phyloP scores from a whole-genome alignment of 441 rosid species.

The Manihot esculenta region DNA sequence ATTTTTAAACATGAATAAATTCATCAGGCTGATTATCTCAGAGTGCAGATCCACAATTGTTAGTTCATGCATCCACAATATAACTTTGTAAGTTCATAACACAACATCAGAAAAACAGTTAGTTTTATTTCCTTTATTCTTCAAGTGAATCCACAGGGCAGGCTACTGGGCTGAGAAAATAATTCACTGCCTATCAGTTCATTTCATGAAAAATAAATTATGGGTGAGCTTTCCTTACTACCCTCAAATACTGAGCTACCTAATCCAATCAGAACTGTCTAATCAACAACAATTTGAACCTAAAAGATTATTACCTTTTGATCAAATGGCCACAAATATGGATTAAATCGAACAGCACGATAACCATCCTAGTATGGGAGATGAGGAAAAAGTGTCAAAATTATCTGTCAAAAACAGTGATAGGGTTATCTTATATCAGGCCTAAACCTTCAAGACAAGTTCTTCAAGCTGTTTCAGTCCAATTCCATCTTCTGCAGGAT shows the following conservation, averaged over 20 bases:
- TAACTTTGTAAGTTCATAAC: neutral
- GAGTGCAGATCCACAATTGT: neutral
- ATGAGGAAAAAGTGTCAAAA: conserved; percentile 17
- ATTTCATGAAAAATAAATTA: neutral
- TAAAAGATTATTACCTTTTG: conserved; percentile 54
- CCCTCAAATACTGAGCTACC: neutral
- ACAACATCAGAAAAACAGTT: neutral
- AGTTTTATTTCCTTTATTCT: neutral
- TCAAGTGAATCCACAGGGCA: neutral
- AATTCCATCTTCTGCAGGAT: conserved; percentile 81
- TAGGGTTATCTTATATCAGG: conserved; percentile 11
- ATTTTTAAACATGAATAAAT: too few relatives aligned
- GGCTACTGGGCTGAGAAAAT: neutral
- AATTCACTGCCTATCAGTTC: conserved; percentile 2
- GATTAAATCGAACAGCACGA: conserved; percentile 87
- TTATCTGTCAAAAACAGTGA: conserved; percentile 13
- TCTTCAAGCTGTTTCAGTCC: conserved; percentile 25
- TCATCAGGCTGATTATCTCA: neutral
- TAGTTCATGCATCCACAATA: neutral
- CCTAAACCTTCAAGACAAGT: conserved; percentile 69
- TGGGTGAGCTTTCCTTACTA: neutral
- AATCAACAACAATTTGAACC: neutral
- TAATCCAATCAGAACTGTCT: neutral
- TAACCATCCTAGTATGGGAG: conserved; percentile 64
- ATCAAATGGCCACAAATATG: conserved; percentile 83